Evolutionary conservation across 1,284 basidiomycete species (phyloP), one percentile per base, ranked within the genome.

Genomic region (Cryptococcus floricola): DNA sequence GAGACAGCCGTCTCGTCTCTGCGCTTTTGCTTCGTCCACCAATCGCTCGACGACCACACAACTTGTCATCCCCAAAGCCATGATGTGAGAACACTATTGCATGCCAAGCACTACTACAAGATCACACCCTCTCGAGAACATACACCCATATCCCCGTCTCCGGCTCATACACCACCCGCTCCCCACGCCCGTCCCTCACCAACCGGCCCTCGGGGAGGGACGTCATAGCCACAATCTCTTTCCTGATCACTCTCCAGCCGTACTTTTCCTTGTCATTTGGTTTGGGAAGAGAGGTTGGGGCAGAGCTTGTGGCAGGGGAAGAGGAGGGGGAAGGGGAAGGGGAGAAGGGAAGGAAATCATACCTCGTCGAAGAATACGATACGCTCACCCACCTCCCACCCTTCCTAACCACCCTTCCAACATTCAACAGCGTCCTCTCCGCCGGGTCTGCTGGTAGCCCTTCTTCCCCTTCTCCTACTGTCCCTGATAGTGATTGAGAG

Each of bases 291-390:
- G 16, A 14, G 34, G 10, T 23, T 2, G 23, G 18, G 13, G 23
- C 34, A 14, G 31, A 41, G 6, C 4, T 7, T 9, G 14, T 3
- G 10, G 39, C 16, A 8, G 19, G 39, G 1, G 16, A 14, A 18
- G 10, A 23, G 19, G 12, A 9, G 8, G 14, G 2, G 10, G 39
- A 19, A 8, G 19, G 39, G 13, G 16, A 14, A 18, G 10, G 18
- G 10, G 3, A 42, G 14, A 23, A 41, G 6, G 44, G 9, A 2
- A 68, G 48, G 19, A 65, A 62, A 27, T 65, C 56, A 59, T 70
- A 74, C 9, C 72, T 54, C 5, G 56, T 55, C 0, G 65, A 47
- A 9, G 74, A 76, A 54, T 74, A 74, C 0, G 66, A 68, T 38
- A 71, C 57, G 48, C 65, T 66, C 8, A 73, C 50, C 73, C 73